These are phyloP conservation scores for Fusarium sp. DNA, from an alignment of 2,329 filamentous ascomycete genomes.

Conservation along the genomic window DNA sequence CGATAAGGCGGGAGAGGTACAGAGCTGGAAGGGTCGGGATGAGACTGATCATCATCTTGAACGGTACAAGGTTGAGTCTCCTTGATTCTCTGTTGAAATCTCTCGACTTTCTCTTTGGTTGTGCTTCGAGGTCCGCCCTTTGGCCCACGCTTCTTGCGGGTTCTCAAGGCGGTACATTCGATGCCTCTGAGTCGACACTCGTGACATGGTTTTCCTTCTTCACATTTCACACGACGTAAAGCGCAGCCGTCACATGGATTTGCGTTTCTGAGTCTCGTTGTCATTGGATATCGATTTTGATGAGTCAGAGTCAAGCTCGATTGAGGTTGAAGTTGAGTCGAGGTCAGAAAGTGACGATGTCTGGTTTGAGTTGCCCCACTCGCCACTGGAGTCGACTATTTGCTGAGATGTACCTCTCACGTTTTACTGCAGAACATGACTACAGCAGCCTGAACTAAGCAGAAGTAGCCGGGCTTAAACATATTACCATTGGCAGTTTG, in stretches of 20 bases:
- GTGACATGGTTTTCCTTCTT: slow-evolving; percentile 26
- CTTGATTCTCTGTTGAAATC: slow-evolving; percentile 26
- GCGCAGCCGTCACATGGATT: slow-evolving; percentile 33
- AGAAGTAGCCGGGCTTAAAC: not conserved
- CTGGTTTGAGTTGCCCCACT: slow-evolving; percentile 23
- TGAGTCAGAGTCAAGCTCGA: not conserved
- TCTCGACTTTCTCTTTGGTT: slow-evolving; percentile 25
- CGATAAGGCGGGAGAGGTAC: slow-evolving; percentile 13
- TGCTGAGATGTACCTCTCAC: not conserved
- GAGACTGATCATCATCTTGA: no score
- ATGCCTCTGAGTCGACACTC: slow-evolving; percentile 29
- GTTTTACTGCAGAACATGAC: not conserved
- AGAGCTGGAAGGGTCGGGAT: not conserved
- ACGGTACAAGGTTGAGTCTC: not conserved
- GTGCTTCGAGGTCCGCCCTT: slow-evolving; percentile 27
- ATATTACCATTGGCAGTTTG: not conserved
- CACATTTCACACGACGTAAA: slow-evolving; percentile 27
- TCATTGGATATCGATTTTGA: slow-evolving; percentile 4
- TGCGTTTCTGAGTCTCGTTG: slow-evolving; percentile 25
- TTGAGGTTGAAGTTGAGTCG: not conserved
- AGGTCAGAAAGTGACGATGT: slow-evolving; percentile 10
- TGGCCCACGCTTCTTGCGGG: slow-evolving; percentile 28
- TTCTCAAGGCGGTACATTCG: slow-evolving; percentile 22
- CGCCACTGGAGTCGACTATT: not conserved
- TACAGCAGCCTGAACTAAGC: not conserved